Percentiles rank a stretch among this genome's conserved stretches.
Evolutionary conservation across 371 early-diverging fungal genomes (phyloP).

Genomic region (Thermomucor indicae-seudaticae): DNA sequence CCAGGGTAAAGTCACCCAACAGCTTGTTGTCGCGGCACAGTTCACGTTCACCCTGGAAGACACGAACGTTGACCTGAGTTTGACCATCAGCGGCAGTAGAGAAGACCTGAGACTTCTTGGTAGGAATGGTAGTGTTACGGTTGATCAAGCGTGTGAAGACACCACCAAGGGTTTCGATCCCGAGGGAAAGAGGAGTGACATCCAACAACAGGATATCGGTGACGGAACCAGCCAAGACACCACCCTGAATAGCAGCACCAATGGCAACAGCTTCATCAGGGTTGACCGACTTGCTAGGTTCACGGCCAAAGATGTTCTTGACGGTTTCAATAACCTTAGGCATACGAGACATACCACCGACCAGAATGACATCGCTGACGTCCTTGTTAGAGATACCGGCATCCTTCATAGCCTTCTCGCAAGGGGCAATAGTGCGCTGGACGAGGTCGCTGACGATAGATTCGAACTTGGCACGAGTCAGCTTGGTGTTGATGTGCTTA

Average conservation of each 20-base stretch:
- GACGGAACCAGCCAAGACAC: constrained; percentile 95
- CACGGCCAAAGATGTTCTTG: constrained; percentile 84
- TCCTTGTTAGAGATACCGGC: constrained; percentile 80
- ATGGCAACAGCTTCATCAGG: constrained; percentile 99
- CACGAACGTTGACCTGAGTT: constrained; percentile 96
- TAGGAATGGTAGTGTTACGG: constrained; percentile 99
- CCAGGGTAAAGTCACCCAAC: constrained; percentile 95
- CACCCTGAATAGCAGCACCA: constrained; percentile 99
- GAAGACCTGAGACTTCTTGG: constrained; percentile 99
- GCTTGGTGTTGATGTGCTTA: constrained; percentile 92
- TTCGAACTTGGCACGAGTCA: constrained; percentile 94
- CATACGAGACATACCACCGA: constrained; percentile 99
- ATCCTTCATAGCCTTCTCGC: constrained; percentile 96
- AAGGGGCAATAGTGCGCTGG: constrained; percentile 89
- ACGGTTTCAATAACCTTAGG: constrained; percentile 97
- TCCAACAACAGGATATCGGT: constrained; percentile 95
- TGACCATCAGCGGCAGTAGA: constrained; percentile 99
- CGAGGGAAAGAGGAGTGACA: constrained; percentile 98
- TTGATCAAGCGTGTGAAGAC: constrained; percentile 97
- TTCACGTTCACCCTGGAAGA: constrained; percentile 99
- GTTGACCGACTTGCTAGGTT: constrained; percentile 94
- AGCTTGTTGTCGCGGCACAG: constrained; percentile 96
- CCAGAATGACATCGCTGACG: constrained; percentile 96
- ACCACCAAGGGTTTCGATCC: constrained; percentile 97
- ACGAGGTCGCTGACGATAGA: constrained; percentile 77